Conservation (phyloP, 768 basidiomycete species). For the Glaciozyma martinii region DNA sequence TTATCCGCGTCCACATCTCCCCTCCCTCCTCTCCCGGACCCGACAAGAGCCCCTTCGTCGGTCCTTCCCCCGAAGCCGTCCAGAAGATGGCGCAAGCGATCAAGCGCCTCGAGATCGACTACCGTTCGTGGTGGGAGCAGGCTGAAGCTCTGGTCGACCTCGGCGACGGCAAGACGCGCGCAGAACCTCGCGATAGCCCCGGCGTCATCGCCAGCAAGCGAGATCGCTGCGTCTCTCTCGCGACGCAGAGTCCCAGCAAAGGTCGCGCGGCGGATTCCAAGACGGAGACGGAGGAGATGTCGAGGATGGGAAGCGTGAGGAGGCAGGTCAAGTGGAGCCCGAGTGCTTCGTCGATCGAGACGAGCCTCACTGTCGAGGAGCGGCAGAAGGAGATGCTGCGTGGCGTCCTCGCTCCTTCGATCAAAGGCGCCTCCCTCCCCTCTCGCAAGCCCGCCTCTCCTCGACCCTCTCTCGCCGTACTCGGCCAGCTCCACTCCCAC, state of each 20-base stretch:
- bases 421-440: constrained; percentile 24
- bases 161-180: constrained; percentile 23
- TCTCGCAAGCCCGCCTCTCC: constrained; percentile 12
- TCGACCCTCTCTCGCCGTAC: constrained; percentile 7
- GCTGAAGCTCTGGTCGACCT: constrained; percentile 32
- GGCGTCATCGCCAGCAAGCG: constrained; percentile 12
- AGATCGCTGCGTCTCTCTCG: constrained; percentile 24
- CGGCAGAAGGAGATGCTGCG: constrained; percentile 29
- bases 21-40: constrained; percentile 1
- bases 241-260: constrained; percentile 1
- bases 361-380: constrained; percentile 17
- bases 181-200: neutral
- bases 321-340: neutral
- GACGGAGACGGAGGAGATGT: constrained; percentile 11
- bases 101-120: constrained; percentile 25
- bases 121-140: constrained; percentile 32
- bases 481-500: neutral
- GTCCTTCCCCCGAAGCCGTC: neutral
- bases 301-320: too few species aligned
- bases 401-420: constrained; percentile 10
- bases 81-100: constrained; percentile 5
- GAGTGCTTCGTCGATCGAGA: constrained; percentile 15
- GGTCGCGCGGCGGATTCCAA: neutral
- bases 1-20: constrained; percentile 7
- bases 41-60: neutral